phyloP scores from a whole-genome alignment of 1,139 yeast species.

The Zhuliangozyma blackwelliae region DNA sequence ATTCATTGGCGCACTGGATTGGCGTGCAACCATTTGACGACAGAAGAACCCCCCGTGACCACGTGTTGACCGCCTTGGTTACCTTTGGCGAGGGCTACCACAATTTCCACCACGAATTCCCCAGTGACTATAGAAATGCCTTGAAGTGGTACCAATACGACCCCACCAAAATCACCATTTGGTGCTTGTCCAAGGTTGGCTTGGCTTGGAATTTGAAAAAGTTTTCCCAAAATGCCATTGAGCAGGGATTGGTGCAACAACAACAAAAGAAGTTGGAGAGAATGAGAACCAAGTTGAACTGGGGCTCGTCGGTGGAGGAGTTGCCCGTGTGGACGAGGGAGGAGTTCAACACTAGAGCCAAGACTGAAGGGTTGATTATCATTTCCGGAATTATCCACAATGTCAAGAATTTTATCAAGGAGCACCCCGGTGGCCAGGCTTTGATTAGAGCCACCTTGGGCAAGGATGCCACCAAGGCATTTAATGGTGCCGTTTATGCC shows the following conservation, averaged over 20 bases:
- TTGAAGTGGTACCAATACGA: conserved; percentile 98
- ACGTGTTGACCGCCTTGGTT: conserved; percentile 86
- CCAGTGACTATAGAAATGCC: conserved; percentile 97
- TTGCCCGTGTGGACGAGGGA: conserved; percentile 91
- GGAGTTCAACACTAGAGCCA: conserved; percentile 69
- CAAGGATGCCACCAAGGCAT: conserved; percentile 94
- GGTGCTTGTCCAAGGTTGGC: conserved; percentile 69
- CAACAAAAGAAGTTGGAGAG: conserved; percentile 91
- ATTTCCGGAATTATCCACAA: conserved; percentile 95
- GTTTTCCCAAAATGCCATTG: conserved; percentile 92
- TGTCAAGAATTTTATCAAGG: conserved; percentile 75
- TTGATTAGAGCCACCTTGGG: conserved; percentile 83
- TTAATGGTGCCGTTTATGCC: conserved; percentile 95
- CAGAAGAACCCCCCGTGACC: conserved; percentile 96
- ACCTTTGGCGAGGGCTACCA: conserved; percentile 99
- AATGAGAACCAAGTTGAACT: conserved; percentile 71
- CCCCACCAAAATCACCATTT: conserved; percentile 86
- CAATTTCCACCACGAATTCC: conserved; percentile 99
- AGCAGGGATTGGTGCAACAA: conserved; percentile 94
- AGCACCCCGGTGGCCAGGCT: conserved; percentile 98
- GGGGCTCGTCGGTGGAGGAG: conserved; percentile 86
- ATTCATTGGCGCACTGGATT: conserved; percentile 97
- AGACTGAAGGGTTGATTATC: conserved; percentile 58
- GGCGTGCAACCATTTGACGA: conserved; percentile 98
- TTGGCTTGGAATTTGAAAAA: conserved; percentile 87